Evolutionary conservation across 2,329 filamentous ascomycete genomes (phyloP).

Genomic region (Colletotrichum acutatum): DNA sequence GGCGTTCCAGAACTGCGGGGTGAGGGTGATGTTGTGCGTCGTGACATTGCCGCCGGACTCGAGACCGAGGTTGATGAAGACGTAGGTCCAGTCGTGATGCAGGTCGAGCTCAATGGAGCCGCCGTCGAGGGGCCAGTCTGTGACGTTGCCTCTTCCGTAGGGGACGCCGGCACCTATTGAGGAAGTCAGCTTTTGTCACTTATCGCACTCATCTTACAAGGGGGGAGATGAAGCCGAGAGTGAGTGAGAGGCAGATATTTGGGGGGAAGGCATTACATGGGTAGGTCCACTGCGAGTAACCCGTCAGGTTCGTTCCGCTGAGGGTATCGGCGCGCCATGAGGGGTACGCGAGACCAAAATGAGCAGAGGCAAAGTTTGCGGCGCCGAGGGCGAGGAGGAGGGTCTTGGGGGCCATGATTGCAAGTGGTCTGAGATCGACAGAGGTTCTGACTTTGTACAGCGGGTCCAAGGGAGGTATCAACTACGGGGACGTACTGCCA

Average conservation of each 20-base stretch:
- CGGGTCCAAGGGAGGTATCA: not conserved
- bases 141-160: conserved; percentile 55
- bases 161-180: conserved; percentile 59
- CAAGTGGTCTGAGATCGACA: not conserved
- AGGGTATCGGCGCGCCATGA: conserved; percentile 61
- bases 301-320: conserved; percentile 45
- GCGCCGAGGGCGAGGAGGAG: conserved; percentile 48
- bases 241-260: too few relatives aligned
- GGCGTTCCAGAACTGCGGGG: conserved; percentile 67
- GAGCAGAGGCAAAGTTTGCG: conserved; percentile 53
- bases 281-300: conserved; percentile 60
- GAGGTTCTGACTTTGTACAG: not conserved
- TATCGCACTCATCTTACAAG: not conserved
- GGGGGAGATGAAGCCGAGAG: conserved; percentile 1
- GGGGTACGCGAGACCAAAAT: conserved; percentile 61
- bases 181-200: not conserved
- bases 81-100: conserved; percentile 63
- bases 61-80: conserved; percentile 65
- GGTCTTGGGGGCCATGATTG: conserved; percentile 45
- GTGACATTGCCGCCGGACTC: conserved; percentile 57
- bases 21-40: conserved; percentile 77
- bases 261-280: too few relatives aligned
- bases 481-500: not conserved
- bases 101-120: conserved; percentile 60
- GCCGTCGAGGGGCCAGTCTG: conserved; percentile 64